Evolutionary conservation across 2,329 filamentous ascomycete genomes (phyloP).

Genomic region (Domatiomyces catenatus): DNA sequence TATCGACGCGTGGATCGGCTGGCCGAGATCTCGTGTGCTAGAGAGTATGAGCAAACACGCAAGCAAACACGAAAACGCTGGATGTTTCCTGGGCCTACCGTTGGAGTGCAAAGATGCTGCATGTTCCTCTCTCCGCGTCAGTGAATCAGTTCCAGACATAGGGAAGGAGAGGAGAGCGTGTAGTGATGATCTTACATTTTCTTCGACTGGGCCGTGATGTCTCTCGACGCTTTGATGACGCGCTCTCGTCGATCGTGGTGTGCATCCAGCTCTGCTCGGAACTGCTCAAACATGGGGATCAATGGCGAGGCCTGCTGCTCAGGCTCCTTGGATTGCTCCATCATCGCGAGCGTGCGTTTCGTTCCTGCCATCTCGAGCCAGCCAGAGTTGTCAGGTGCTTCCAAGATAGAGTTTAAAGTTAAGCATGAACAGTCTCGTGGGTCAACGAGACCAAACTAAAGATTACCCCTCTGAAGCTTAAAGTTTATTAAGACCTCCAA

Average conservation of each 20-base stretch:
- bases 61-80: not conserved
- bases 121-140: conserved; percentile 39
- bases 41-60: not conserved
- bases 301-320: conserved; percentile 28
- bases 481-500: too few relatives aligned
- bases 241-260: conserved; percentile 86
- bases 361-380: conserved; percentile 12
- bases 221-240: conserved; percentile 77
- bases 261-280: conserved; percentile 77
- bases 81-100: conserved; percentile 35
- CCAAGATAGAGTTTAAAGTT: not conserved
- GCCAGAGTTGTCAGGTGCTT: not conserved
- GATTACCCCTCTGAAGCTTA: too few relatives aligned
- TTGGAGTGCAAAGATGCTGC: conserved; percentile 76
- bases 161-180: conserved; percentile 1
- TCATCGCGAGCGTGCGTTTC: conserved; percentile 12
- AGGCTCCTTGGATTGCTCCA: conserved; percentile 5
- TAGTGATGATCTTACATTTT: conserved; percentile 56
- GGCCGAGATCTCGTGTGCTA: conserved; percentile 27
- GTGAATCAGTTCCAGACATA: conserved; percentile 11
- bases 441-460: not conserved
- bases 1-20: conserved; percentile 49
- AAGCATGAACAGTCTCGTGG: not conserved
- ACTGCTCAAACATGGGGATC: conserved; percentile 63
- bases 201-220: conserved; percentile 88